phyloP scores from a whole-genome alignment of 805 yeast species.

The Maudiozyma saulgeensis region DNA sequence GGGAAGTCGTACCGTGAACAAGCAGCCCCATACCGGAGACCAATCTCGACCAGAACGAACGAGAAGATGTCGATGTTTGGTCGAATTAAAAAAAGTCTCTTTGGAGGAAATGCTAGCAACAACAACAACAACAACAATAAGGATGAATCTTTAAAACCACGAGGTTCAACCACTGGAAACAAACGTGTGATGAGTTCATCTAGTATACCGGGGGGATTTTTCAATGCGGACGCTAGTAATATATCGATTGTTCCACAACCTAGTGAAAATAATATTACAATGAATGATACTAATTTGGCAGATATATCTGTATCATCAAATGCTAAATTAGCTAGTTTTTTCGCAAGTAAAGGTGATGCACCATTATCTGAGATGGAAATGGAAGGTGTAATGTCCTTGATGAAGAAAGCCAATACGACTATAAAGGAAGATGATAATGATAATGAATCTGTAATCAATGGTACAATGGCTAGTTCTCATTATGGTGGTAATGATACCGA shows the following conservation, averaged over 20 bases:
- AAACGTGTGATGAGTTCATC: background rate
- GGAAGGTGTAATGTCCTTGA: slow-evolving; percentile 68
- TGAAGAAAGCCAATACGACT: slow-evolving; percentile 26
- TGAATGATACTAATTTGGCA: slow-evolving; percentile 1
- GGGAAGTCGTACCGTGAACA: slow-evolving; percentile 6
- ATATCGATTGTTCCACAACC: slow-evolving; percentile 1
- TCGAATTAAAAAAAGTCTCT: slow-evolving; percentile 1
- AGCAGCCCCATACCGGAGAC: slow-evolving; percentile 7
- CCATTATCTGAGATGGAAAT: slow-evolving; percentile 67
- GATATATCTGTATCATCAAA: slow-evolving; percentile 5
- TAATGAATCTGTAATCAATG: background rate
- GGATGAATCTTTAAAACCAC: too few species aligned
- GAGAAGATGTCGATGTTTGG: background rate
- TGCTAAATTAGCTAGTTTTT: slow-evolving; percentile 51
- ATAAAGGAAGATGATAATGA: background rate
- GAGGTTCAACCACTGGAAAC: background rate
- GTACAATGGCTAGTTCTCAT: background rate
- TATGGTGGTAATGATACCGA: too few species aligned
- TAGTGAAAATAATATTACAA: background rate
- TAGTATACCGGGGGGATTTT: slow-evolving; percentile 23
- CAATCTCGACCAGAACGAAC: slow-evolving; percentile 1
- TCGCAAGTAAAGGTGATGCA: slow-evolving; percentile 61
- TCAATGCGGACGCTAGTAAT: slow-evolving; percentile 8
- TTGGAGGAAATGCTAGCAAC: background rate
- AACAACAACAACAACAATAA: background rate